These are phyloP conservation scores for Symbiodinium natans DNA, from an alignment of 73 alveolate genomes.

Conservation along the genomic window DNA sequence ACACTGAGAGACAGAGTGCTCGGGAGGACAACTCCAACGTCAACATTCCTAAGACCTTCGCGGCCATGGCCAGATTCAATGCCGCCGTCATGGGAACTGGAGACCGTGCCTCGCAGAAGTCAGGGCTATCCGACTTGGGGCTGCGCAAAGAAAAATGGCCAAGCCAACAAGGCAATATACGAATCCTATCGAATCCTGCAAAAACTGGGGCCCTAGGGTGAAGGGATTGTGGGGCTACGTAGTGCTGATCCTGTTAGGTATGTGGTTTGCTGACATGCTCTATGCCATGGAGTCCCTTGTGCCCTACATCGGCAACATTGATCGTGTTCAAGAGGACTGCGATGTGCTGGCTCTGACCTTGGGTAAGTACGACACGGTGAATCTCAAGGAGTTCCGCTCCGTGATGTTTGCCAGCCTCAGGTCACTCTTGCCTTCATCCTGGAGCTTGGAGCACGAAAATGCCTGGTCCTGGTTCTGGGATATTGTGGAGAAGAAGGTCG, in stretches of 20 bases:
- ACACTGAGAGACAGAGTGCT: too few relatives aligned
- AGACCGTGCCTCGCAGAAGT: background rate
- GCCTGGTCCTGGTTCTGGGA: background rate
- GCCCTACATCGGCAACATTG: background rate
- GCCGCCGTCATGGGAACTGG: background rate
- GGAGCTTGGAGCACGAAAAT: background rate
- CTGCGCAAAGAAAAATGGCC: too few relatives aligned
- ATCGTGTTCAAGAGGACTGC: background rate
- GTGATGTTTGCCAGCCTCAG: background rate
- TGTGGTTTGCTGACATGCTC: background rate
- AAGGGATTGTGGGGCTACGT: too few relatives aligned
- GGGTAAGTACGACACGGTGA: background rate
- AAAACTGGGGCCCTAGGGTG: too few relatives aligned
- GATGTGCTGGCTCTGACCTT: background rate
- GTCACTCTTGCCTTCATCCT: background rate
- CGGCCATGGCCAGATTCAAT: background rate
- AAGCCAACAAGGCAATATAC: too few relatives aligned
- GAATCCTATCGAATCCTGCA: too few relatives aligned
- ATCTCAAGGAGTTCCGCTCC: background rate
- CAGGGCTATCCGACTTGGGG: too few relatives aligned
- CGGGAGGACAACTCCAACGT: background rate
- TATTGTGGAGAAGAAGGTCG: background rate
- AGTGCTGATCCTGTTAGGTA: too few relatives aligned
- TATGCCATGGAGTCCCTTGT: background rate
- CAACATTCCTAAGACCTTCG: background rate